Percentiles rank a stretch among this genome's conserved stretches.
Conservation (phyloP, 2,329 filamentous ascomycete species). For the Harringtonia lauricola region DNA sequence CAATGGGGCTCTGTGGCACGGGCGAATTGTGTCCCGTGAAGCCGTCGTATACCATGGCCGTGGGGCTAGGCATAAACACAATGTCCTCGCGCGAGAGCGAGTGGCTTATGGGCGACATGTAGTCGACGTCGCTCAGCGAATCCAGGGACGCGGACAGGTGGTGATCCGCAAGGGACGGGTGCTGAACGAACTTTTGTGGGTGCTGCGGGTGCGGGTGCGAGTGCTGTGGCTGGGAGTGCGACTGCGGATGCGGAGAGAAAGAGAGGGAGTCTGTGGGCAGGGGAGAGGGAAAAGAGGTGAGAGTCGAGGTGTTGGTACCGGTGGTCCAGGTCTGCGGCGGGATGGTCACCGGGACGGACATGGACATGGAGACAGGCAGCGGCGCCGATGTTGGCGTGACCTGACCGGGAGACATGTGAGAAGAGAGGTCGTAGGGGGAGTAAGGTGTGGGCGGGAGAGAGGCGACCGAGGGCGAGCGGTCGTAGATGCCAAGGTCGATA, state of each 20-base stretch:
- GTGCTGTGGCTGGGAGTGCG: not conserved
- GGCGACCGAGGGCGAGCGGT: slow-evolving; percentile 31
- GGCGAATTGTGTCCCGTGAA: slow-evolving; percentile 42
- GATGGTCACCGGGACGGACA: slow-evolving; percentile 7
- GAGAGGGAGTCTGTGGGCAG: slow-evolving; percentile 4
- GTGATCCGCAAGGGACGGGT: slow-evolving; percentile 29
- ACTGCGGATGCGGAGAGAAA: not conserved
- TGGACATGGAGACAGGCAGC: slow-evolving; percentile 6
- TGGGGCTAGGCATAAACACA: slow-evolving; percentile 43
- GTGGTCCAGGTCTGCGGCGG: slow-evolving; percentile 7
- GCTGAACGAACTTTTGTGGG: slow-evolving; percentile 18
- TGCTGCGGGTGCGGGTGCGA: not conserved
- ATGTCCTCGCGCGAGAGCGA: slow-evolving; percentile 43
- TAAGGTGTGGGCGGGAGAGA: slow-evolving; percentile 34
- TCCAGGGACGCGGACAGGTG: slow-evolving; percentile 44
- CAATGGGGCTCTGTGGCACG: slow-evolving; percentile 43
- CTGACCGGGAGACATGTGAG: slow-evolving; percentile 22
- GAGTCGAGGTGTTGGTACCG: not conserved
- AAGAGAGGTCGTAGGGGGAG: slow-evolving; percentile 29
- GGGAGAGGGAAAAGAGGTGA: slow-evolving; percentile 9
- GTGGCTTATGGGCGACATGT: slow-evolving; percentile 45
- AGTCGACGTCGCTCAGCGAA: slow-evolving; percentile 51
- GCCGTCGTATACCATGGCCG: slow-evolving; percentile 42
- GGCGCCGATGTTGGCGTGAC: slow-evolving; percentile 1
- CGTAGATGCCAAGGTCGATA: slow-evolving; percentile 23